Conservation (phyloP, 2,329 filamentous ascomycete genomes). For the Fusarium nodosum region DNA sequence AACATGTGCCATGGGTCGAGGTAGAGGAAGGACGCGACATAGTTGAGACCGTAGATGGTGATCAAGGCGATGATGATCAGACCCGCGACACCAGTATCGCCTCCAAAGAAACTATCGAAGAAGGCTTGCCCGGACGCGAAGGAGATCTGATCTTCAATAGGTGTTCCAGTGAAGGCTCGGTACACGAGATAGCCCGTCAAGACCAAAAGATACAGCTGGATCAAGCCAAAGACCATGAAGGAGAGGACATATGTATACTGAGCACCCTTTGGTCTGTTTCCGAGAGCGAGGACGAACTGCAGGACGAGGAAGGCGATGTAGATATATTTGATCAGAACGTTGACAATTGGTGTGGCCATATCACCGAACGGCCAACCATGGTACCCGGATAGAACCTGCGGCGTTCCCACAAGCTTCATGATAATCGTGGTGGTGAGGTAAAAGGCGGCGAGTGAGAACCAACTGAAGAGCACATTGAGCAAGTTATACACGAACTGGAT, state of each 20-base stretch:
- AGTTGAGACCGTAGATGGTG: constrained; percentile 47
- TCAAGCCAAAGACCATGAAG: constrained; percentile 45
- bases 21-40: constrained; percentile 45
- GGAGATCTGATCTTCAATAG: constrained; percentile 44
- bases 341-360: constrained; percentile 43
- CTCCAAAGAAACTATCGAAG: constrained; percentile 44
- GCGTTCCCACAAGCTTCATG: constrained; percentile 45
- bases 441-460: constrained; percentile 44
- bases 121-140: constrained; percentile 41
- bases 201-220: constrained; percentile 44
- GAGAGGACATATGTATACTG: constrained; percentile 47
- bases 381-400: constrained; percentile 33
- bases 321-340: constrained; percentile 45
- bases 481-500: constrained; percentile 47
- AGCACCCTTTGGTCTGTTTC: constrained; percentile 45
- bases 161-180: constrained; percentile 38
- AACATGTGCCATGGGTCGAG: constrained; percentile 50
- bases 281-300: constrained; percentile 45
- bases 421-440: constrained; percentile 46
- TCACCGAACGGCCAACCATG: constrained; percentile 47
- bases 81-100: constrained; percentile 41
- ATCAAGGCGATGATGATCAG: constrained; percentile 45
- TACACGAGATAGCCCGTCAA: constrained; percentile 46
- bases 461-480: constrained; percentile 44
- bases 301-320: constrained; percentile 46